Evolutionary conservation across 2,329 filamentous ascomycete species (phyloP), one percentile per base, ranked within the genome.

Genomic region (Epichloe coenophiala): DNA sequence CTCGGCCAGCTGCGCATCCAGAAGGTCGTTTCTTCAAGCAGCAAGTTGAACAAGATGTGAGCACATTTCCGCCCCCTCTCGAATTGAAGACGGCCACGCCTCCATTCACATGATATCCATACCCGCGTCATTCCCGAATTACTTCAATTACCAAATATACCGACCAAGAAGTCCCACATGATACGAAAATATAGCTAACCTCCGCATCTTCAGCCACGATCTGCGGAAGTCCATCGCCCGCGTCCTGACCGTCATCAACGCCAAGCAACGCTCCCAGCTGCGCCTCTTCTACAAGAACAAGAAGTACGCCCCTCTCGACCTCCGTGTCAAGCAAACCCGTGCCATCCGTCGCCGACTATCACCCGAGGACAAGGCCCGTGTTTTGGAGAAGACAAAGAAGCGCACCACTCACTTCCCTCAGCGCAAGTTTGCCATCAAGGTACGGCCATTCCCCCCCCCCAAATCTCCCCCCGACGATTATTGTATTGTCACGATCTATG

Each of bases 211-310:
- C 36, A 96, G 90, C 77, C 88, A 95, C 80, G 94, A 98, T 74
- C 81, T 98, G 72, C 90, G 93, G 81, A 98, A 98, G 83, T 95
- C 90, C 61, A 96, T 98, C 75, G 94, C 93, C 69, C 90, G 91
- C 70, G 88, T 96, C 75, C 84, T 98, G 67, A 98, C 93, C 74
- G 82, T 98, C 78, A 95, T 98, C 84, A 98, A 97, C 83, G 86
- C 89, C 76, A 97, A 95, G 83, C 93, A 98, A 81, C 86, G 94
- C 73, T 80, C 88, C 62, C 90, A 97, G 78, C 88, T 98, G 67
- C 89, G 90, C 66, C 81, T 97, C 63, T 97, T 97, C 86, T 98
- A 98, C 84, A 94, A 95, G 83, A 86, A 86, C 84, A 97, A 97
- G 88, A 97, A 96, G 82, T 96, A 96, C 83, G 77, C 89, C 59